Evolutionary conservation across 176 grass and related monocot species (phyloP).

Genomic region (Puccinellia tenuiflora): DNA sequence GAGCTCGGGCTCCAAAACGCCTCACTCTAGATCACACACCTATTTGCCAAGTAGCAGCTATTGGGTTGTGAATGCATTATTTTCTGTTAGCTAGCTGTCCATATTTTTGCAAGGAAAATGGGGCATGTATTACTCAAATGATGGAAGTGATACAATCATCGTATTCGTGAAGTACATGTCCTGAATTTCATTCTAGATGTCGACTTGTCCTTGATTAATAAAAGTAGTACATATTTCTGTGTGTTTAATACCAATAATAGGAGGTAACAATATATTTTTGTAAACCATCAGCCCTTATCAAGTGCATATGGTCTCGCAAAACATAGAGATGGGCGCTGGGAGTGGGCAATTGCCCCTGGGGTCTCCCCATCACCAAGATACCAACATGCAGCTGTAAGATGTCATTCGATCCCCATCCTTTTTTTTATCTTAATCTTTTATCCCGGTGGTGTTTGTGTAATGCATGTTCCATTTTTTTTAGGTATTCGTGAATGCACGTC

Average conservation of each 20-base stretch:
- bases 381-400: conserved; percentile 96
- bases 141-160: not conserved
- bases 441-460: not conserved
- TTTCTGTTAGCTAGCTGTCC: conserved; percentile 14
- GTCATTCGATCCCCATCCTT: not conserved
- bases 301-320: conserved; percentile 99
- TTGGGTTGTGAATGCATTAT: not conserved
- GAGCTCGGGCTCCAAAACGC: no score
- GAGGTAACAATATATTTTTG: not conserved
- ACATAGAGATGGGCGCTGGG: conserved; percentile 98
- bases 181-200: conserved; percentile 9
- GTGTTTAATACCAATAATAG: not conserved
- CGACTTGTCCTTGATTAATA: not conserved
- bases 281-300: conserved; percentile 59
- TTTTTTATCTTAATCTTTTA: not conserved
- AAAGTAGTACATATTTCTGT: not conserved
- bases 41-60: not conserved
- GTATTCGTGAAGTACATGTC: not conserved
- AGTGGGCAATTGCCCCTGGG: conserved; percentile 99
- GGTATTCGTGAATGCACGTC: conserved; percentile 99
- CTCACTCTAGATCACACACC: not conserved
- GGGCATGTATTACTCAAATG: not conserved
- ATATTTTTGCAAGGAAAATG: not conserved
- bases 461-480: conserved; percentile 23
- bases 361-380: conserved; percentile 99